phyloP scores from a whole-genome alignment of 176 grass and related monocot genomes.

The Canna indica region DNA sequence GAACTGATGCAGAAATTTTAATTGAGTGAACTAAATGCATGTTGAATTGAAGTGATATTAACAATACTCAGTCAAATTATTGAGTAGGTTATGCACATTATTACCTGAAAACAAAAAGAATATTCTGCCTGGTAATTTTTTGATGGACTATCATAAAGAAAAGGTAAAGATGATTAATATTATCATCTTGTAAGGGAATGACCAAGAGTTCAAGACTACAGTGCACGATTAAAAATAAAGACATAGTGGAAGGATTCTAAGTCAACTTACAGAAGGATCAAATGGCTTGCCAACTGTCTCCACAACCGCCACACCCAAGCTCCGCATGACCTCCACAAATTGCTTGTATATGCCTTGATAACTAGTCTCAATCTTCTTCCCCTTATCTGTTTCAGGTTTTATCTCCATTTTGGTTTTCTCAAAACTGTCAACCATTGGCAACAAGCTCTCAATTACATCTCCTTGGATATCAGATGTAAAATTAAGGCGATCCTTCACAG shows the following conservation, averaged over 20 bases:
- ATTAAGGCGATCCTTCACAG: slow-evolving; percentile 61
- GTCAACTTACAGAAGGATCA: slow-evolving; percentile 69
- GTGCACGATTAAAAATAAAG: background rate
- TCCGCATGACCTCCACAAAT: slow-evolving; percentile 84
- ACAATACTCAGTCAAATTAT: background rate
- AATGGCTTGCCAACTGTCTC: slow-evolving; percentile 97
- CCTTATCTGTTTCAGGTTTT: slow-evolving; percentile 60
- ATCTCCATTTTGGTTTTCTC: slow-evolving; percentile 57
- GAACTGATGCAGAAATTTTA: too few species aligned
- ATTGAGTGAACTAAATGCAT: too few species aligned
- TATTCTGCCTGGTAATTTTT: background rate
- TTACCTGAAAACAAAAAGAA: background rate
- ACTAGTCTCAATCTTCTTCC: slow-evolving; percentile 58
- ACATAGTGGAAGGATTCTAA: background rate
- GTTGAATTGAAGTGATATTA: background rate
- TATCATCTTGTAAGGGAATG: background rate
- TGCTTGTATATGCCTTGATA: slow-evolving; percentile 85
- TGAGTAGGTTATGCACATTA: background rate
- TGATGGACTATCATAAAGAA: background rate
- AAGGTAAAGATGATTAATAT: background rate
- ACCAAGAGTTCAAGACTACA: background rate
- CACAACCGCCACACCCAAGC: slow-evolving; percentile 64
- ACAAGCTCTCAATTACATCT: slow-evolving; percentile 62
- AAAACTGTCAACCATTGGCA: slow-evolving; percentile 68
- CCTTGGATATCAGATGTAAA: slow-evolving; percentile 79